Base-by-base conservation (phyloP, 805 yeast genomes). In the Ogataea allantospora region DNA sequence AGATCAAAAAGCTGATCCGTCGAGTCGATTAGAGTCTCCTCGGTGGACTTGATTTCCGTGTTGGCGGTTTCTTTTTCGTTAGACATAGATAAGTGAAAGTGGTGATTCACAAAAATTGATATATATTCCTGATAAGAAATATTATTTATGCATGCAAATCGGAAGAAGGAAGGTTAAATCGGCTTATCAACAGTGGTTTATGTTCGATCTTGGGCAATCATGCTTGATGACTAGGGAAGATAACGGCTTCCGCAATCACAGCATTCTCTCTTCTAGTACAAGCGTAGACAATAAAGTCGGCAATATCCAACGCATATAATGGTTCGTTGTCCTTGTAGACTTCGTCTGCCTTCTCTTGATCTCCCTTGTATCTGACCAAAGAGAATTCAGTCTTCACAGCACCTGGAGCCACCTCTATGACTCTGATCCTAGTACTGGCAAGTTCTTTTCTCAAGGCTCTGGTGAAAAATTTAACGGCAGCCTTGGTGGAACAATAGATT, bases 401-500 rank as follows among this genome's bases (percentile, higher is more conserved):
- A 50, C 86, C 86, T 18, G 88, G 88, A 35, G 79, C 83, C 27
- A 80, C 67, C 56, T 78, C 81, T 46, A 80, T 70, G 33, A 79
- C 81, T 56, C 88, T 68, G 43, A 80, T 76, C 37, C 74, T 75
- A 14, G 95, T 83, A 29, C 38, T 43, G 10, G 40, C 32, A 11
- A 42, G 38, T 31, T 45, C 49, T 23, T 45, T 45, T 27, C 49
- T 30, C 28, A 45, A 22, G 9, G 39, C 18, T n/a, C 41, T 33
- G 15, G 82, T 66, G 58, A 81, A 80, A 3, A 80, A 65, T 55
- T 57, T 75, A 43, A 80, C 69, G 12, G 81, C 78, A 10, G 83
- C 79, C 60, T 80, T 80, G 38, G 84, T 75, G 13, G 86, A 73
- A 60, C 86, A 80, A 62, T 80, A 80, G 43, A 80, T 75, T n/a